Conservation (phyloP, 805 yeast genomes). For the Candida yuanshanica region DNA sequence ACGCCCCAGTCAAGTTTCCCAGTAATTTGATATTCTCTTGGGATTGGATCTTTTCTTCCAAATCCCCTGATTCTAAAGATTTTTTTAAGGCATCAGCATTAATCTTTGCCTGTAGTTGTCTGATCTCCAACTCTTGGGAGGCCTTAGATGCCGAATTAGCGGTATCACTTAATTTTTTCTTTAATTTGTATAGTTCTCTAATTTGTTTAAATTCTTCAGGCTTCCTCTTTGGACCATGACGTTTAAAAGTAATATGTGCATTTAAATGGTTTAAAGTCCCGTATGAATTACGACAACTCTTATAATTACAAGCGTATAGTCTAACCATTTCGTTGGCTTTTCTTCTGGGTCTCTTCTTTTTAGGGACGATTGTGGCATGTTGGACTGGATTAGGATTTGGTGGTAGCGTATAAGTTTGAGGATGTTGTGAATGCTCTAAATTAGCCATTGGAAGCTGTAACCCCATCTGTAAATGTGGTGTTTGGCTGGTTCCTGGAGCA, state of each 20-base stretch:
- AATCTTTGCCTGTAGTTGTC: not conserved
- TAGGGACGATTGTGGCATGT: constrained; percentile 9
- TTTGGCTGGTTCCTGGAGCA: not conserved
- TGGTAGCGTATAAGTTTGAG: not conserved
- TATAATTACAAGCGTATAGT: constrained; percentile 42
- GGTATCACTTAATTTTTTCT: constrained; percentile 26
- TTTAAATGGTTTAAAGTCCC: constrained; percentile 57
- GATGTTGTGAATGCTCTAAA: not conserved
- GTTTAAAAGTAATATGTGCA: constrained; percentile 48
- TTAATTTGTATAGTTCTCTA: constrained; percentile 38
- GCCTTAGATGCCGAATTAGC: not conserved
- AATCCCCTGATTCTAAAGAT: constrained; percentile 1
- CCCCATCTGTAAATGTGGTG: not conserved
- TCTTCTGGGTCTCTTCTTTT: constrained; percentile 44
- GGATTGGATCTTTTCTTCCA: constrained; percentile 1
- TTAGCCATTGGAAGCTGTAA: not conserved
- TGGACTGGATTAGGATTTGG: not conserved
- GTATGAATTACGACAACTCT: constrained; percentile 46
- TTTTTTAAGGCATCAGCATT: not conserved
- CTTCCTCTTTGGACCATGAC: constrained; percentile 47
- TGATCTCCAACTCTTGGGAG: not conserved
- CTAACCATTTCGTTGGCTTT: constrained; percentile 52
- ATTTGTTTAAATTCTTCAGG: constrained; percentile 52
- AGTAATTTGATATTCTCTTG: constrained; percentile 11
- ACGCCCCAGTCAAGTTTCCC: constrained; percentile 14